Base-by-base conservation (phyloP, 2,329 filamentous ascomycete species). In the Sclerotinia glacialis region DNA sequence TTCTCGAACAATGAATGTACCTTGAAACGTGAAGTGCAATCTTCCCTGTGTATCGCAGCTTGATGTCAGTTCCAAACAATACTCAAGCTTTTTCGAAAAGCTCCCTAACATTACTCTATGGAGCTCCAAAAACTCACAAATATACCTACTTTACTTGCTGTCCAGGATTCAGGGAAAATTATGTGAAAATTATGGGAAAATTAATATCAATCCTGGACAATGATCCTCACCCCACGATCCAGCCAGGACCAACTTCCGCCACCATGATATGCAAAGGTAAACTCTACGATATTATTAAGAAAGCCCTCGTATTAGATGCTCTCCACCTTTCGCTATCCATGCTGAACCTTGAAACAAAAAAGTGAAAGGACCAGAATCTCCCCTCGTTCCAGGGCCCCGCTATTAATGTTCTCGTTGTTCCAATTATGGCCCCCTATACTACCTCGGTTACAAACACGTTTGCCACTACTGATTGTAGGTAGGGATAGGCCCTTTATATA, bases 201-300 rank as follows among this genome's bases (percentile, higher is more conserved):
- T 37, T 26, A 26, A 61, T 37, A 11, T 49, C 31, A 61, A 49
- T 61, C n/a, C 31, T 26, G 14, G 37, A 26, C 44, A 61, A 44
- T 34, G 58, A 61, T 61, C 44, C 58, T 34, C 42, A 59, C 56
- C 58, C 58, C 58, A 31, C 58, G 58, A 50, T 61, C 8, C 58
- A 61, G 28, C 44, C 44, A 49, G 44, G 44, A 12, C 58, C 44
- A 49, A 5, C 28, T 61, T 21, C 26, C 44, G 44, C 58, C 44
- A 49, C 58, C 44, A 46, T 49, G 28, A 49, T 37, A 49, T 14
- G 14, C 16, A 21, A 23, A 37, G 18, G 21, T 1, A 12, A 12
- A 11, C 8, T 49, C 21, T 21, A 28, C 14, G 37, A 37, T 26
- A 40, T 50, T 26, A 40, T 50, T 26, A 37, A 11, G 31, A n/a